Percentiles rank a stretch among this genome's conserved stretches.
Evolutionary conservation across 1,284 basidiomycete species (phyloP).

Genomic region (Ustilago tritici): DNA sequence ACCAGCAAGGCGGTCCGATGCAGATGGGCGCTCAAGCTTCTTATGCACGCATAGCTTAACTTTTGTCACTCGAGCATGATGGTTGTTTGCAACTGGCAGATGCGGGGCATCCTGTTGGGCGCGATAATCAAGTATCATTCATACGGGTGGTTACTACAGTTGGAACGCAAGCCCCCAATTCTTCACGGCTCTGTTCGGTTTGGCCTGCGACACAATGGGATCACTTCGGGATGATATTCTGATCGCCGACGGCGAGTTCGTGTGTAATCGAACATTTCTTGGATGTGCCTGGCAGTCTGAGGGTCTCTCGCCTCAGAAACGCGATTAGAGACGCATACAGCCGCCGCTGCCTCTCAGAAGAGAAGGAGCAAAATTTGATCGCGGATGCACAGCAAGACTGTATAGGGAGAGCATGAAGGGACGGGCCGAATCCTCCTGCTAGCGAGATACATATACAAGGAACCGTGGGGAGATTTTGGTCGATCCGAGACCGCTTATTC

Average conservation of each 20-base stretch:
- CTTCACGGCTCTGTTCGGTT: background rate
- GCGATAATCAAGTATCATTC: background rate
- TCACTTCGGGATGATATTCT: background rate
- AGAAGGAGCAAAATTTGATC: background rate
- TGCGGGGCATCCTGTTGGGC: background rate
- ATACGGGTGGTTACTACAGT: background rate
- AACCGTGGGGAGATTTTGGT: constrained; percentile 3
- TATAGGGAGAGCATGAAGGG: background rate
- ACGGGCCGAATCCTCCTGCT: background rate
- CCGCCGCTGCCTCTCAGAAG: background rate
- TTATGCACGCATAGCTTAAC: background rate
- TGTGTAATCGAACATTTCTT: background rate
- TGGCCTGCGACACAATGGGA: background rate
- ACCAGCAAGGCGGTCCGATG: background rate
- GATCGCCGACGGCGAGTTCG: background rate
- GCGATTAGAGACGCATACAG: background rate
- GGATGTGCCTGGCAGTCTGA: background rate
- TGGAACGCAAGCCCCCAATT: background rate
- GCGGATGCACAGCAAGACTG: background rate
- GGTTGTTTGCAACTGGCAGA: background rate
- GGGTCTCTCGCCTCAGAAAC: background rate
- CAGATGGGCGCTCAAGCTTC: background rate
- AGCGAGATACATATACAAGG: constrained; percentile 5
- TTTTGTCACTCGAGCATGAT: background rate
- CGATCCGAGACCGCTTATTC: constrained; percentile 1